Evolutionary conservation across 2,329 filamentous ascomycete species (phyloP).

Genomic region (Cordyceps farinosa): DNA sequence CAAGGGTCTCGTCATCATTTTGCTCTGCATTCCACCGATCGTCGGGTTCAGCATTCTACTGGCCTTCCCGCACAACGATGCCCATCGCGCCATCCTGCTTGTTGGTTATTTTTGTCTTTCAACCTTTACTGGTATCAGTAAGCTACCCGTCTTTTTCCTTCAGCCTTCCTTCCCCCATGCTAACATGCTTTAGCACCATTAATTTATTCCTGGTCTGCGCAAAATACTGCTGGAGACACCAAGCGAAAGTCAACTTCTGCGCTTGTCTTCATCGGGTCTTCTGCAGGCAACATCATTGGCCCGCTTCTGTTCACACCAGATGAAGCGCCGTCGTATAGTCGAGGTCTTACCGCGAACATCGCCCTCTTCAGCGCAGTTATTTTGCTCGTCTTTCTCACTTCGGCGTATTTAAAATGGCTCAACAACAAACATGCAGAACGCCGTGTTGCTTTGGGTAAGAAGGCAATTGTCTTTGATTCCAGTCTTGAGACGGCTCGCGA

Average conservation of each 20-base stretch:
- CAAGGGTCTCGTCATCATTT: constrained; percentile 53
- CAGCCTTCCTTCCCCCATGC: constrained; percentile 41
- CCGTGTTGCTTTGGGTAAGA: constrained; percentile 57
- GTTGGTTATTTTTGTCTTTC: constrained; percentile 57
- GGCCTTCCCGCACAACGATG: constrained; percentile 41
- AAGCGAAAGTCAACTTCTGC: constrained; percentile 66
- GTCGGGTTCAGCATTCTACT: constrained; percentile 54
- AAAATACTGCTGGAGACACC: constrained; percentile 65
- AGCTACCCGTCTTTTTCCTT: constrained; percentile 42
- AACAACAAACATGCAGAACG: constrained; percentile 53
- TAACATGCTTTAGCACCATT: constrained; percentile 42
- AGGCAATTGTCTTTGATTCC: constrained; percentile 52
- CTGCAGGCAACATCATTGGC: constrained; percentile 63
- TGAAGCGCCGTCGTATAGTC: constrained; percentile 36
- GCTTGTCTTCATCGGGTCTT: constrained; percentile 62
- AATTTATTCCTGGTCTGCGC: constrained; percentile 58
- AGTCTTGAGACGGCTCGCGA: constrained; percentile 53
- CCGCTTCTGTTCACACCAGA: constrained; percentile 61
- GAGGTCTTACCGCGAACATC: constrained; percentile 58
- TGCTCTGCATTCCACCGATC: constrained; percentile 56
- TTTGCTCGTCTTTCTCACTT: constrained; percentile 41
- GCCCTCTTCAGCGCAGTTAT: constrained; percentile 59
- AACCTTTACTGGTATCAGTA: constrained; percentile 48
- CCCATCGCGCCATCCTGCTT: constrained; percentile 48
- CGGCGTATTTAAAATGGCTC: constrained; percentile 47